Evolutionary conservation across 768 basidiomycete genomes (phyloP).

Genomic region (Termitomyces sp.): DNA sequence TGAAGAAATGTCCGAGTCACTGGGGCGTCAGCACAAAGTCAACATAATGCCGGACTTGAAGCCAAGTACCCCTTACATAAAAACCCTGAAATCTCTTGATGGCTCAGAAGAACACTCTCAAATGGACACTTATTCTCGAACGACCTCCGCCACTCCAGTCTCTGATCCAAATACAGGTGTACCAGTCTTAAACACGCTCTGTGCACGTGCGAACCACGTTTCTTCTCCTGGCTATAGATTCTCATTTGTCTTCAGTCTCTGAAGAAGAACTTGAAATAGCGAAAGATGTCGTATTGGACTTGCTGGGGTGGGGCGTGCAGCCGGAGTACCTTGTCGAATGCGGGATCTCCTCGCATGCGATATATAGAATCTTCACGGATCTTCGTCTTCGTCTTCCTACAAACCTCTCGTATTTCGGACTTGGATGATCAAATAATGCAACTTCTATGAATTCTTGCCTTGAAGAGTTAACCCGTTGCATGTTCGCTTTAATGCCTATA

Average conservation of each 20-base stretch:
- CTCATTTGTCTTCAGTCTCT: conserved; percentile 26
- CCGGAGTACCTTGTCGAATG: conserved; percentile 41
- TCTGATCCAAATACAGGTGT: background rate
- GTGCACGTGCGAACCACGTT: background rate
- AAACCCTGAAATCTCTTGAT: background rate
- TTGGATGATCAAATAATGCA: background rate
- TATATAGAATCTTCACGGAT: conserved; percentile 38
- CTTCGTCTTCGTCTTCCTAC: conserved; percentile 25
- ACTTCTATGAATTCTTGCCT: background rate
- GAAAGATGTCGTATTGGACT: conserved; percentile 44
- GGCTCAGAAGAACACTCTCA: background rate
- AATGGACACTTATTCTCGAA: background rate
- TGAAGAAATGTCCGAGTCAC: background rate
- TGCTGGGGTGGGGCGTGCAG: conserved; percentile 49
- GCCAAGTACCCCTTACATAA: background rate
- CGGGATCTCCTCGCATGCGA: conserved; percentile 33
- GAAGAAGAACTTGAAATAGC: conserved; percentile 35
- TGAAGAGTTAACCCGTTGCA: background rate
- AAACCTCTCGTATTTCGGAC: conserved; percentile 17
- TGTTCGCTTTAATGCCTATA: background rate
- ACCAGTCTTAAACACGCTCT: background rate
- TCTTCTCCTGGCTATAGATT: background rate
- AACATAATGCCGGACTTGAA: background rate
- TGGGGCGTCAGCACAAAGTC: background rate
- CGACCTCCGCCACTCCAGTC: background rate